phyloP scores from a whole-genome alignment of 257 asterid genomes.

The Lantana camara region DNA sequence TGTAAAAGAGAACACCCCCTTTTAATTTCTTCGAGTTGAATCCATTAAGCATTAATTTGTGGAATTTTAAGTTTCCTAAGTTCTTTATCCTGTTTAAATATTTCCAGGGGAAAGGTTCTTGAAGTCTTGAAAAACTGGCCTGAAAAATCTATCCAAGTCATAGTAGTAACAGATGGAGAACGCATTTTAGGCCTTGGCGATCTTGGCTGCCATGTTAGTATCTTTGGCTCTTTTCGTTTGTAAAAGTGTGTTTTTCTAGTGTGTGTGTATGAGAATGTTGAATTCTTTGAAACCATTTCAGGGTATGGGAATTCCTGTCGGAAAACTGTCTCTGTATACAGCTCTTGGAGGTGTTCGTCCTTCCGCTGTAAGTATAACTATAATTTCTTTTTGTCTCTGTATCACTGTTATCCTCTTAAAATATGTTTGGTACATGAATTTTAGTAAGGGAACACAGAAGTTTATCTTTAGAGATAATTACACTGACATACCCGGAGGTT shows the following conservation, averaged over 20 bases:
- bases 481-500: too few species aligned
- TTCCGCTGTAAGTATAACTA: constrained; percentile 68
- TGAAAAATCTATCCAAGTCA: constrained; percentile 82
- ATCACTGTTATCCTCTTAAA: too few species aligned
- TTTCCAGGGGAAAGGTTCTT: constrained; percentile 76
- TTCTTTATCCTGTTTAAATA: not conserved
- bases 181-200: constrained; percentile 97
- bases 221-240: not conserved
- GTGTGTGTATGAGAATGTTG: not conserved
- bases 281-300: constrained; percentile 33
- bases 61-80: not conserved
- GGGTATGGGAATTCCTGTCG: constrained; percentile 99
- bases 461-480: too few species aligned
- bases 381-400: constrained; percentile 4
- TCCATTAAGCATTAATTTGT: not conserved
- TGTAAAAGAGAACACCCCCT: not conserved
- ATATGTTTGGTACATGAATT: too few species aligned
- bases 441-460: too few species aligned
- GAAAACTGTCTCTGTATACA: constrained; percentile 89
- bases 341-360: constrained; percentile 99
- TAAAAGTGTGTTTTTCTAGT: not conserved
- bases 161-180: constrained; percentile 96
- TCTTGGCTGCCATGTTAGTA: constrained; percentile 91
- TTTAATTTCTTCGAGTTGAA: not conserved
- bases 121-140: constrained; percentile 97